A percentile compares a stretch with the other conserved stretches of the same genome.
phyloP scores from a whole-genome alignment of 441 rosid species.

The Dalechampia spathulata region DNA sequence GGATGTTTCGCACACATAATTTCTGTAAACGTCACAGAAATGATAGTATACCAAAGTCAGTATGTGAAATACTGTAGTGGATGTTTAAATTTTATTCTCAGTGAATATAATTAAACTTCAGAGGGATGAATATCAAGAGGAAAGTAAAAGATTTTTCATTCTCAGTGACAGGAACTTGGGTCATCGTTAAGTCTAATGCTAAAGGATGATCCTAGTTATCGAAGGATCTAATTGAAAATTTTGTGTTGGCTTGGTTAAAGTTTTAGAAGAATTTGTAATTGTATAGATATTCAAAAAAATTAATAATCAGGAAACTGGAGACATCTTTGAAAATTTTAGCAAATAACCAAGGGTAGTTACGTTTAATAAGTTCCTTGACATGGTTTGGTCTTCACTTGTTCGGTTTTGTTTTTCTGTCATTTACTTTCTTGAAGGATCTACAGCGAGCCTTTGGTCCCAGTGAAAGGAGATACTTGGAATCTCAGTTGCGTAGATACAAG shows the following conservation, averaged over 20 bases:
- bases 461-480: conserved; percentile 35
- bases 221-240: no score
- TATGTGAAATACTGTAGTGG: neutral
- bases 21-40: no score
- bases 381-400: neutral
- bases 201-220: neutral
- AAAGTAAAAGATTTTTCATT: neutral
- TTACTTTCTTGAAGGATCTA: conserved; percentile 44
- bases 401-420: conserved; percentile 9
- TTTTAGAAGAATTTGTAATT: no score
- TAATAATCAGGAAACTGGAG: no score
- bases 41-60: no score
- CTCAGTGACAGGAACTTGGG: neutral
- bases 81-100: neutral
- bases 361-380: neutral
- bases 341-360: neutral
- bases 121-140: neutral
- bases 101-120: neutral
- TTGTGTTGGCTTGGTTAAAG: no score
- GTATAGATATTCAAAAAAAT: no score
- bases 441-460: conserved; percentile 26
- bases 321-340: neutral
- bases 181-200: neutral
- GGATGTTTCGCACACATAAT: no score
- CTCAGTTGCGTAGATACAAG: conserved; percentile 45